Evolutionary conservation across 306 rosid species (phyloP).

Genomic region (Quillaja saponaria): DNA sequence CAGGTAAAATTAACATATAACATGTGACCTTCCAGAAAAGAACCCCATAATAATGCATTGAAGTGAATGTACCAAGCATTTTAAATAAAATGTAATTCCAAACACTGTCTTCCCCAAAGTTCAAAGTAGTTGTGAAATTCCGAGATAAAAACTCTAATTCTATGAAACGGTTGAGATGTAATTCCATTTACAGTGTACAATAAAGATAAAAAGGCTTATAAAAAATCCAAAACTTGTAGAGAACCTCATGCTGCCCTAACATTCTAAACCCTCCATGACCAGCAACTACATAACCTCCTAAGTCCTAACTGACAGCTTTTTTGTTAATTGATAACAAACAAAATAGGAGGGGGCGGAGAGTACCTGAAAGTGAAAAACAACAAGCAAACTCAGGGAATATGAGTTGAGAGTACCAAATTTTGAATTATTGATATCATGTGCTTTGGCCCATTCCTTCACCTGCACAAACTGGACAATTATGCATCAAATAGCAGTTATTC

Average conservation of each 20-base stretch:
- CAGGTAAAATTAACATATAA: constrained; percentile 22
- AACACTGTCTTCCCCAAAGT: not conserved
- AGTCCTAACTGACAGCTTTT: not conserved
- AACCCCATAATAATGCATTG: constrained; percentile 17
- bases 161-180: constrained; percentile 16
- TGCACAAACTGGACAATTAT: constrained; percentile 50
- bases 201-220: constrained; percentile 9
- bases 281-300: constrained; percentile 23
- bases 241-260: constrained; percentile 29
- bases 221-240: constrained; percentile 7
- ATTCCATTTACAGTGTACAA: not conserved
- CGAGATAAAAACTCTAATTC: constrained; percentile 4
- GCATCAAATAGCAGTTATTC: constrained; percentile 34
- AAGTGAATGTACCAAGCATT: constrained; percentile 14
- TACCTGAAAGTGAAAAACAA: constrained; percentile 94
- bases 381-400: constrained; percentile 85
- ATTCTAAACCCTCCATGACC: constrained; percentile 6
- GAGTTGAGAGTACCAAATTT: constrained; percentile 77
- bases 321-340: not conserved
- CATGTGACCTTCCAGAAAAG: constrained; percentile 3
- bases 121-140: not conserved
- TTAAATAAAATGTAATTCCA: constrained; percentile 23
- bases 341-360: not conserved
- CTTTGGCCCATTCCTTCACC: constrained; percentile 99
- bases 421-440: constrained; percentile 73